Base-by-base conservation (phyloP, 1,284 basidiomycete species). In the Cystobasidium sp. region DNA sequence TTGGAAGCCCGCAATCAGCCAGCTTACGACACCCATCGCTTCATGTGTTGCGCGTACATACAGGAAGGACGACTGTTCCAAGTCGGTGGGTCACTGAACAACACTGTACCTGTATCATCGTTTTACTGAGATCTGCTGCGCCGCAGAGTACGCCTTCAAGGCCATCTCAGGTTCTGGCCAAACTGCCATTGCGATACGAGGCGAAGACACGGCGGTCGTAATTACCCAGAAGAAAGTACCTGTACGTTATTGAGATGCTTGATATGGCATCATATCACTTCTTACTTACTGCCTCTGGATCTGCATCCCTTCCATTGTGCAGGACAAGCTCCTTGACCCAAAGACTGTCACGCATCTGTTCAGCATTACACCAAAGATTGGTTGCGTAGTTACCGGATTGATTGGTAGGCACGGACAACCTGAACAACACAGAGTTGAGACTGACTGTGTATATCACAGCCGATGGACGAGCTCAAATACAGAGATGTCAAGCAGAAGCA, bases 211-310 rank as follows among this genome's bases (percentile, higher is more conserved):
- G 2, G 88, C 90, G 7, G 94, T 99, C 3, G 91, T 98, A 52
- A 94, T 97, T 80, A 97, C 95, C 10, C 97, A 99, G 85, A 94
- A 94, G 85, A 99, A 99, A 86, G 90, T 99, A 51, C 94, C 96
- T 31, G 95, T 97, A 80, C 61, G 85, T 84, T 9, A 18, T 41
- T 16, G 24, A 44, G 3, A 0, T 39, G 16, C 31, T 20, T 39
- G n/a, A 39, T 39, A 49, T 24, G 46, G 10, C 43, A 3, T 39
- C 37, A 51, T 37, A 9, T 43, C 14, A 16, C 20, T 56, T 44
- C 39, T 37, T 31, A 37, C 52, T 52, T 39, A 14, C 58, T 12
- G 24, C 2, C 9, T 9, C 20, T 2, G 20, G 39, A 22, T 37
- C 18, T 37, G 49, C 24, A 3, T 37, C n/a, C n/a, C 10, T 59